Conservation (phyloP, 352 stramenopile species). For the Nothophytophthora sp. region DNA sequence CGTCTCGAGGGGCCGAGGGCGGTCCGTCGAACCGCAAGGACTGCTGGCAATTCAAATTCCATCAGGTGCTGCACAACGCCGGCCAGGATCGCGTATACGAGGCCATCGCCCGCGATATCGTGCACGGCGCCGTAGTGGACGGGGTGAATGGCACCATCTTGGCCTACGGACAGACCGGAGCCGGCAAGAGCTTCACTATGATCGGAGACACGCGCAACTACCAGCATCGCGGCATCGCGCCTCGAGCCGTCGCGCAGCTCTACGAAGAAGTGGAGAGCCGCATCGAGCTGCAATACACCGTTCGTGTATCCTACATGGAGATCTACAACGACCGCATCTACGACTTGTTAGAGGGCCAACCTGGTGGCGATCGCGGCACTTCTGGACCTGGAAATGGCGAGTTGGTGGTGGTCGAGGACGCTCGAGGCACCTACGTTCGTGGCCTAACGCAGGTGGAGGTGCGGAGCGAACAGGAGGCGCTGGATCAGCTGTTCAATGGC, state of each 20-base stretch:
- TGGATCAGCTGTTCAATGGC: slow-evolving; percentile 92
- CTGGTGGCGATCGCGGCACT: slow-evolving; percentile 7
- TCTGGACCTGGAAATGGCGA: slow-evolving; percentile 37
- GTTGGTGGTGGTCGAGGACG: slow-evolving; percentile 87
- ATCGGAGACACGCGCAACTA: slow-evolving; percentile 92
- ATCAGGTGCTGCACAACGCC: slow-evolving; percentile 93
- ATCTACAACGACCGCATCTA: slow-evolving; percentile 97
- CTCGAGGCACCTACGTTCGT: slow-evolving; percentile 80
- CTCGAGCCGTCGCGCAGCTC: slow-evolving; percentile 84
- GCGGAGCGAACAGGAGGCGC: slow-evolving; percentile 79
- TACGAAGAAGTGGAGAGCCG: slow-evolving; percentile 90
- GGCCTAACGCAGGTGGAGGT: slow-evolving; percentile 88
- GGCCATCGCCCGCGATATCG: slow-evolving; percentile 86
- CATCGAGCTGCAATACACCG: slow-evolving; percentile 87
- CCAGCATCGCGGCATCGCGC: slow-evolving; percentile 89
- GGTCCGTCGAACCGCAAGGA: slow-evolving; percentile 77
- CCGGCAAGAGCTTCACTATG: slow-evolving; percentile 93
- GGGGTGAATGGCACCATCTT: slow-evolving; percentile 91
- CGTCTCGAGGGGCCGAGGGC: slow-evolving; percentile 27
- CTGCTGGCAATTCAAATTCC: slow-evolving; percentile 91
- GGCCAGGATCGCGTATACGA: slow-evolving; percentile 92
- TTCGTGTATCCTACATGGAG: slow-evolving; percentile 94
- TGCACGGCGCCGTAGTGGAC: slow-evolving; percentile 85
- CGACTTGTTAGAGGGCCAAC: slow-evolving; percentile 76
- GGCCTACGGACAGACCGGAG: slow-evolving; percentile 89